These are phyloP conservation scores for Metschnikowia similis DNA, from an alignment of 805 yeast species.

Conservation along the genomic window DNA sequence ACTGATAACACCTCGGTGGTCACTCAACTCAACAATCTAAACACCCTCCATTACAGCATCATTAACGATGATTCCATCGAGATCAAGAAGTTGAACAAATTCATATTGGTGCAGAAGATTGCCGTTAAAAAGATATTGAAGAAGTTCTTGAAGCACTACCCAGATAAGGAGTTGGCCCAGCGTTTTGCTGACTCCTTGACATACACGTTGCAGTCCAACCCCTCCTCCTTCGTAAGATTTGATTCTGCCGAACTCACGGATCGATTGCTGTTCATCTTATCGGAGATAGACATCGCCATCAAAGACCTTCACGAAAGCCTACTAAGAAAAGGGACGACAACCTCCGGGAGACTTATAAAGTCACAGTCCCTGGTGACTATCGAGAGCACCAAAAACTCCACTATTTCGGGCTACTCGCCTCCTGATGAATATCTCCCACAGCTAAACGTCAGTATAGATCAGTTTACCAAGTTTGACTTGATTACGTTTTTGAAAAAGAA, in stretches of 20 bases:
- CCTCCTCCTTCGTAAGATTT: constrained; percentile 54
- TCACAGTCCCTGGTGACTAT: constrained; percentile 9
- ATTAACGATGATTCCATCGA: constrained; percentile 37
- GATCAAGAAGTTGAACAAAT: constrained; percentile 64
- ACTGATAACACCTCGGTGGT: constrained; percentile 8
- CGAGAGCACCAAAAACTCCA: constrained; percentile 5
- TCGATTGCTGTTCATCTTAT: constrained; percentile 27
- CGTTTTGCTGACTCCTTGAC: constrained; percentile 34
- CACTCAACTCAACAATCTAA: constrained; percentile 17
- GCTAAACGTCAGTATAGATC: constrained; percentile 11
- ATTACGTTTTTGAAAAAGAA: constrained; percentile 32
- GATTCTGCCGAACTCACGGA: constrained; percentile 60
- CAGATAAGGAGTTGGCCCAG: constrained; percentile 18
- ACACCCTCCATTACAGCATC: constrained; percentile 33
- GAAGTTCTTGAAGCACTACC: constrained; percentile 53
- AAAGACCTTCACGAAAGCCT: constrained; percentile 10
- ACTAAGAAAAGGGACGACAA: constrained; percentile 4
- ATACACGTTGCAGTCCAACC: constrained; percentile 35
- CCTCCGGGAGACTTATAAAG: constrained; percentile 3
- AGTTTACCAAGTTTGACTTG: constrained; percentile 29
- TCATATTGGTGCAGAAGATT: constrained; percentile 67
- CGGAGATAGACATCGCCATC: constrained; percentile 14
- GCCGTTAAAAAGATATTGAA: constrained; percentile 71
- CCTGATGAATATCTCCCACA: constrained; percentile 12
- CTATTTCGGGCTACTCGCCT: constrained; percentile 6